phyloP scores from a whole-genome alignment of 1,284 basidiomycete species.

The Wolfiporia cocos region DNA sequence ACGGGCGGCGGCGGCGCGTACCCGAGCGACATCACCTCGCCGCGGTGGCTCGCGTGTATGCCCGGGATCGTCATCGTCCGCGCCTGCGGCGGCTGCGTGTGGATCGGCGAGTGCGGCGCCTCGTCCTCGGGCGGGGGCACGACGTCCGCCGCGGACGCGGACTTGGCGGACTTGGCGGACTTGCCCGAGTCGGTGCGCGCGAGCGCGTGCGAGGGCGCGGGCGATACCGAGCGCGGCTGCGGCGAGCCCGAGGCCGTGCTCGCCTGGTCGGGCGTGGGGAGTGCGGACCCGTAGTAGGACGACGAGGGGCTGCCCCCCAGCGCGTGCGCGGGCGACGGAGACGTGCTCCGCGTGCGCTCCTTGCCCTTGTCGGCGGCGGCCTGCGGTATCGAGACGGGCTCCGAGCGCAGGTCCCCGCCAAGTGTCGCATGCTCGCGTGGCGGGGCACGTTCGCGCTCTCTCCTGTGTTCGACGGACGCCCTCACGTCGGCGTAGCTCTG shows the following conservation, averaged over 20 bases:
- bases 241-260: conserved; percentile 2
- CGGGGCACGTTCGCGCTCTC: conserved; percentile 36
- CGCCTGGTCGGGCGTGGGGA: conserved; percentile 7
- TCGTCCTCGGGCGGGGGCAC: conserved; percentile 19
- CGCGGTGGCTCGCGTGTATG: conserved; percentile 73
- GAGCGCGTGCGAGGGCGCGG: neutral
- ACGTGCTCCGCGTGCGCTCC: conserved; percentile 22
- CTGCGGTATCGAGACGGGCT: conserved; percentile 30
- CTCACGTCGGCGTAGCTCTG: conserved; percentile 67
- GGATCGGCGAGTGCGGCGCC: conserved; percentile 43
- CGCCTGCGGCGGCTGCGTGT: conserved; percentile 62
- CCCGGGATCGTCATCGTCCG: conserved; percentile 77
- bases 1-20: conserved; percentile 52
- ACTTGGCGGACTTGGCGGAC: conserved; percentile 12
- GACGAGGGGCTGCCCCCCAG: neutral
- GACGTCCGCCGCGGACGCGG: conserved; percentile 10
- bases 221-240: neutral
- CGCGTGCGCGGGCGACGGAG: conserved; percentile 13
- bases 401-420: conserved; percentile 14
- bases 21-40: conserved; percentile 75
- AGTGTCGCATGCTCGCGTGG: conserved; percentile 20
- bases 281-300: conserved; percentile 4
- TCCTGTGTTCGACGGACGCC: conserved; percentile 60
- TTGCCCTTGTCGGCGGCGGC: conserved; percentile 16
- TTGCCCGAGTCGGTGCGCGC: conserved; percentile 6